phyloP scores from a whole-genome alignment of 106 monocot genomes.

The Acorus gramineus region DNA sequence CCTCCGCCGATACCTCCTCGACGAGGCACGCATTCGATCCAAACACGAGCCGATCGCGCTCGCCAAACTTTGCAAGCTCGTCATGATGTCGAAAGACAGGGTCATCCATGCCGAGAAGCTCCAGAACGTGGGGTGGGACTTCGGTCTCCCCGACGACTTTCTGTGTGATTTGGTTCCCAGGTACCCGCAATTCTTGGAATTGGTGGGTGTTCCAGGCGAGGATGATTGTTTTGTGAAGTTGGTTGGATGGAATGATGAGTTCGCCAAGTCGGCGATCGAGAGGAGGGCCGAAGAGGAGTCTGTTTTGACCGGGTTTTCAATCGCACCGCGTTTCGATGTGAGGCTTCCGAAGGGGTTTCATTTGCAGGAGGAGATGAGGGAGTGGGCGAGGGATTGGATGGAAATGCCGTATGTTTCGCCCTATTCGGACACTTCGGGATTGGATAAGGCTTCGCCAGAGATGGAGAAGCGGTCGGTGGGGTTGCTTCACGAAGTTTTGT shows the following conservation, averaged over 20 bases:
- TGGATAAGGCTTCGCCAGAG: conserved; percentile 47
- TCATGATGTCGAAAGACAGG: conserved; percentile 62
- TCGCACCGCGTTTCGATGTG: conserved; percentile 63
- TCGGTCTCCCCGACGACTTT: conserved; percentile 73
- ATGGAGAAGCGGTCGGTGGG: conserved; percentile 88
- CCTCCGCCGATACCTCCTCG: conserved; percentile 32
- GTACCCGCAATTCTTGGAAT: conserved; percentile 24
- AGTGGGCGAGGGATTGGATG: conserved; percentile 89
- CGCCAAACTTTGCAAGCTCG: conserved; percentile 62
- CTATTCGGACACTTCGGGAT: conserved; percentile 45
- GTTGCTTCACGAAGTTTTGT: conserved; percentile 34
- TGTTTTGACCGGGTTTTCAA: conserved; percentile 32
- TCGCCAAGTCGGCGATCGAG: conserved; percentile 34
- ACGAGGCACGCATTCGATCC: conserved; percentile 21
- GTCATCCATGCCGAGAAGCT: conserved; percentile 50
- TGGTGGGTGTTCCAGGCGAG: too few relatives aligned
- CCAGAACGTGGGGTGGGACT: conserved; percentile 51
- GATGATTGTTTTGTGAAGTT: too few relatives aligned
- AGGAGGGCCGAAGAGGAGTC: conserved; percentile 49
- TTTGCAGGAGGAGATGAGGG: conserved; percentile 76
- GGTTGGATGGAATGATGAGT: too few relatives aligned
- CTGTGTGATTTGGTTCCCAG: conserved; percentile 37
- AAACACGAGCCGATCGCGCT: conserved; percentile 25
- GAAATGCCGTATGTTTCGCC: conserved; percentile 85
- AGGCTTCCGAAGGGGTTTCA: conserved; percentile 62